Base-by-base conservation (phyloP, 2,329 filamentous ascomycete genomes). In the Diaporthe australafricana region DNA sequence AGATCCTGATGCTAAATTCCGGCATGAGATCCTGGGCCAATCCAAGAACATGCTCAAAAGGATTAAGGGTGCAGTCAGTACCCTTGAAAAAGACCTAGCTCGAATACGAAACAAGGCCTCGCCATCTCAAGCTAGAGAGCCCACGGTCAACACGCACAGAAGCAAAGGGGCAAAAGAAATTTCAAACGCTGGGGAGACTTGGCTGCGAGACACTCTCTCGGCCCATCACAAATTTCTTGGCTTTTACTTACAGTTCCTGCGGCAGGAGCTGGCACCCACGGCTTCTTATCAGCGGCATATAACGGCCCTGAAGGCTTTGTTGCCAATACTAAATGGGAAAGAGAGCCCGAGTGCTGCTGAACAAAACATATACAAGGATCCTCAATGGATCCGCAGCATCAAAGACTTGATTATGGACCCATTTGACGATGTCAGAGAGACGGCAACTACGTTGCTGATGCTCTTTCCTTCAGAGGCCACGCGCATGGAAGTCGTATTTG, bases 281-380 rank as follows among this genome's bases (percentile, higher is more conserved):
- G 91, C 94, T 20, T 96, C 95, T 14, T 99, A 98, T 78, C 95
- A 97, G 79, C 90, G 95, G 8, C 96, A 98, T 76, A 93, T 95
- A 57, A 93, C 93, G 2, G 91, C 94, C 2, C 81, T 98, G 6
- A 94, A 92, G 77, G 90, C 92, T 0, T 82, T 96, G 35, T 85
- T 84, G 0, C 86, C 92, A 67, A 83, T 96, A n/a, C 81, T 95
- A 7, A 89, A 89, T 52, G 92, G 93, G 35, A 83, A 92, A n/a
- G 92, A 93, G 73, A 77, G 78, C 0, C 65, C 50, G 16, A 53
- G 50, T 25, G 32, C 32, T 5, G 50, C 66, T 47, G 70, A 62
- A 47, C 55, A 72, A 20, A 70, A 78, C 6, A 75, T 83, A 3
- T 80, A 82, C 20, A 78, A 79, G 16, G 86, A 89, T 57, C 75